Evolutionary conservation across 208 protist species (phyloP).

Genomic region (Lotmaria passim): DNA sequence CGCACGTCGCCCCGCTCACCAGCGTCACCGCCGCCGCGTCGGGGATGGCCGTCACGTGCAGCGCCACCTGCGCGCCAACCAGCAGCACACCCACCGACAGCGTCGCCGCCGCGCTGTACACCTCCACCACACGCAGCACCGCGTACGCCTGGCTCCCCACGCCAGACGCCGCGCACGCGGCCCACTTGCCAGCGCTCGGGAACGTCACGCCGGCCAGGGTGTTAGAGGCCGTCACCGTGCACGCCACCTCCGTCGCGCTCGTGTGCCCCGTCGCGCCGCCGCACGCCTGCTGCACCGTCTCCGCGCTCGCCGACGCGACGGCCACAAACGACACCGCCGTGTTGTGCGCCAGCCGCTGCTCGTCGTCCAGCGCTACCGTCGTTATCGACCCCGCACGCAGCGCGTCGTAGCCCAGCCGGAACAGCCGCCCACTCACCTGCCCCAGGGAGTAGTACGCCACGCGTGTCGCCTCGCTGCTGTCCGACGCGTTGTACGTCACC

Average conservation of each 20-base stretch:
- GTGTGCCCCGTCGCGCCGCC: too few relatives aligned
- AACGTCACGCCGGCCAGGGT: too few relatives aligned
- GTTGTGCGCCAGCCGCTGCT: too few relatives aligned
- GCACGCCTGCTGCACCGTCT: too few relatives aligned
- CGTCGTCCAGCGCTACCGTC: background rate
- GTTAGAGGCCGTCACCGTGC: too few relatives aligned
- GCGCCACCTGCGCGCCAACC: slow-evolving; percentile 17
- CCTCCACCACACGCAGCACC: slow-evolving; percentile 56
- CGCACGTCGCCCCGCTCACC: background rate
- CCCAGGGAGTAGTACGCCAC: background rate
- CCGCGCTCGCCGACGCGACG: too few relatives aligned
- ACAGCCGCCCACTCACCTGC: background rate
- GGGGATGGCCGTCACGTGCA: slow-evolving; percentile 52
- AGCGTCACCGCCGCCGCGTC: slow-evolving; percentile 38
- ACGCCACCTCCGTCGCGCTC: too few relatives aligned
- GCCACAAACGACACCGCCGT: slow-evolving; percentile 47
- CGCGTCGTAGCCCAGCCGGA: background rate
- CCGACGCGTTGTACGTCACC: background rate
- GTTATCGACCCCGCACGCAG: background rate
- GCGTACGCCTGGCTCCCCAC: too few relatives aligned
- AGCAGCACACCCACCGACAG: slow-evolving; percentile 5
- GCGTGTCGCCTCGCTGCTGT: background rate
- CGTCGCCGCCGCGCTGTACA: slow-evolving; percentile 8
- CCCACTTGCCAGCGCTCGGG: slow-evolving; percentile 43
- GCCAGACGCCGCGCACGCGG: too few relatives aligned